phyloP scores from a whole-genome alignment of 805 yeast species.

The Scheffersomyces stipitis region DNA sequence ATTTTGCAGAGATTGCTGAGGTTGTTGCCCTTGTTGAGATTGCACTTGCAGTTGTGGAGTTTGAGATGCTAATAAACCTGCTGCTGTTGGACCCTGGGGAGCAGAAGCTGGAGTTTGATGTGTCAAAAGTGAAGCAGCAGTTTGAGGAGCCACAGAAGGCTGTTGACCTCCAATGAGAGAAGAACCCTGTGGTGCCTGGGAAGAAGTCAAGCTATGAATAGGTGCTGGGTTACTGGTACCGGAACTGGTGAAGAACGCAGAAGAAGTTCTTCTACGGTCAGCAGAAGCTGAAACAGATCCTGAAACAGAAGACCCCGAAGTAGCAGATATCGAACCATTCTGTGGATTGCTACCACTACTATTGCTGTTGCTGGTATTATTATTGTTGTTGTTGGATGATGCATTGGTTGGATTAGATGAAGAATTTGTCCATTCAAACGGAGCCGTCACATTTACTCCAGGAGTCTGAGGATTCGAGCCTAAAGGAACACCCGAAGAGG shows the following conservation, averaged over 20 bases:
- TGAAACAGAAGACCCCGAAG: slow-evolving; percentile 1
- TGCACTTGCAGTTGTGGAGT: too few relatives aligned
- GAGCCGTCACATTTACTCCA: slow-evolving; percentile 14
- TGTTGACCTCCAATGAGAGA: slow-evolving; percentile 2
- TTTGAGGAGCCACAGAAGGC: slow-evolving; percentile 2
- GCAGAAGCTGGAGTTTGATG: slow-evolving; percentile 6
- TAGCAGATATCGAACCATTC: slow-evolving; percentile 1
- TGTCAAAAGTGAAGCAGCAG: slow-evolving; percentile 3
- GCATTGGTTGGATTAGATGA: slow-evolving; percentile 4
- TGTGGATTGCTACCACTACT: slow-evolving; percentile 1
- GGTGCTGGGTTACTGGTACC: slow-evolving; percentile 33
- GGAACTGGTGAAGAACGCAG: slow-evolving; percentile 52
- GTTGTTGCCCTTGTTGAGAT: too few relatives aligned
- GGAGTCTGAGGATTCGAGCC: slow-evolving; percentile 44
- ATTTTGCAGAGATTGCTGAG: slow-evolving; percentile 4
- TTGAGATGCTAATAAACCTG: slow-evolving; percentile 8
- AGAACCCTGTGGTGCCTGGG: slow-evolving; percentile 11
- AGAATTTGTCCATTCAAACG: slow-evolving; percentile 36
- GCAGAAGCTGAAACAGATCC: slow-evolving; percentile 1
- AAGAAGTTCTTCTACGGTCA: slow-evolving; percentile 53
- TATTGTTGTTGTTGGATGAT: slow-evolving; percentile 1
- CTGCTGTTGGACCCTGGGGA: slow-evolving; percentile 11
- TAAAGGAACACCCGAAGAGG: slow-evolving; percentile 8
- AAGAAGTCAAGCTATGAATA: slow-evolving; percentile 12
- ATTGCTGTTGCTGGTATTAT: too few relatives aligned